Conservation (phyloP, 257 asterid species). For the Penstemon davidsonii region DNA sequence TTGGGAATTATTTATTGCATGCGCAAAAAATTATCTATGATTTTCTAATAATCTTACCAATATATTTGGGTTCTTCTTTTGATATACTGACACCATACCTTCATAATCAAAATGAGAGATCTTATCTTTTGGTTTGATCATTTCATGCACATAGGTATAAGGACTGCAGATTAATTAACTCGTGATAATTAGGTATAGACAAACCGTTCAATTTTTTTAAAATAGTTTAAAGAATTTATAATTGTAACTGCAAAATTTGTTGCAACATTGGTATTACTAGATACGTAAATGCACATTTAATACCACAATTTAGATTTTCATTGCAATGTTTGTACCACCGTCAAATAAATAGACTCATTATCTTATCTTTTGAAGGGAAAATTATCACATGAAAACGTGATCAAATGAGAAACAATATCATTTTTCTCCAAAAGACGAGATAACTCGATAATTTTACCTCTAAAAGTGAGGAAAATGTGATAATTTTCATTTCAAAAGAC, state of each 20-base stretch:
- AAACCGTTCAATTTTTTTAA: not conserved
- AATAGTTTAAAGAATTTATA: not conserved
- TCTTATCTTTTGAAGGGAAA: no score
- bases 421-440: no score
- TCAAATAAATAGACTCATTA: no score
- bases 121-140: not conserved
- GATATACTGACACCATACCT: constrained; percentile 26
- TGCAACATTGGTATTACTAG: no score
- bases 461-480: no score
- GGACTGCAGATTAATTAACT: not conserved
- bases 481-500: no score
- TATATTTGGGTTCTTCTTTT: constrained; percentile 29
- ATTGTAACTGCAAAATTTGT: not conserved
- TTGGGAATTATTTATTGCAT: constrained; percentile 34
- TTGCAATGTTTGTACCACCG: no score
- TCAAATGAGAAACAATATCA: no score
- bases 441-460: no score
- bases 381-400: no score
- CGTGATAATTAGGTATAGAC: not conserved
- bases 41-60: not conserved
- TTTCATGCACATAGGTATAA: not conserved
- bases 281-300: no score
- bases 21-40: constrained; percentile 27
- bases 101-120: not conserved
- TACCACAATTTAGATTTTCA: no score